phyloP scores from a whole-genome alignment of 495 filamentous ascomycete genomes.

The Aspergillus egyptiacus region DNA sequence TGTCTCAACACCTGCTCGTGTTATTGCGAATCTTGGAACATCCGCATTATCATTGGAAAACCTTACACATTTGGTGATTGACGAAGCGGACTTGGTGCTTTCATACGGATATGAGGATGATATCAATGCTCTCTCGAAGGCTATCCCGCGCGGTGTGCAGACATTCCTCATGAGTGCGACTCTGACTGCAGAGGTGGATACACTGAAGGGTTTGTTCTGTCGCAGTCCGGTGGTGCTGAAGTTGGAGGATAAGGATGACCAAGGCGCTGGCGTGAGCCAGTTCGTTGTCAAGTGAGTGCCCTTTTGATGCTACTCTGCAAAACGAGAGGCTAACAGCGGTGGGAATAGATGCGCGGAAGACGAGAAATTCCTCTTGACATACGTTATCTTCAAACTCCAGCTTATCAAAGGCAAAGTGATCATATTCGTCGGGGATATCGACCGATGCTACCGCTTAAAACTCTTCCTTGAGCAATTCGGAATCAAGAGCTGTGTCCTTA shows the following conservation, averaged over 20 bases:
- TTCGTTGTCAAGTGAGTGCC: slow-evolving; percentile 67
- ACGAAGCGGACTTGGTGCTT: slow-evolving; percentile 92
- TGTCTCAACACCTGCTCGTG: slow-evolving; percentile 78
- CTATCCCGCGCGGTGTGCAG: slow-evolving; percentile 78
- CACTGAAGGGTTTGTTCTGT: slow-evolving; percentile 80
- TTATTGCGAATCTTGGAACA: slow-evolving; percentile 62
- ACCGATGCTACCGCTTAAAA: slow-evolving; percentile 89
- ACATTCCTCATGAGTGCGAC: slow-evolving; percentile 92
- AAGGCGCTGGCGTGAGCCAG: slow-evolving; percentile 70
- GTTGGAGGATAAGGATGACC: slow-evolving; percentile 66
- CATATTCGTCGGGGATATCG: slow-evolving; percentile 89
- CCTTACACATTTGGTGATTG: slow-evolving; percentile 77
- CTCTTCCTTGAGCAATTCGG: slow-evolving; percentile 96
- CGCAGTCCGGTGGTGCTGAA: slow-evolving; percentile 72
- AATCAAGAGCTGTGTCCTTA: slow-evolving; percentile 87
- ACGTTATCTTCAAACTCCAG: slow-evolving; percentile 91
- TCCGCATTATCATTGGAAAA: slow-evolving; percentile 61
- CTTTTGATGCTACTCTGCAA: not conserved
- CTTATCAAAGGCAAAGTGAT: slow-evolving; percentile 92
- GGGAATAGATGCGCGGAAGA: slow-evolving; percentile 73
- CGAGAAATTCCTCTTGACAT: slow-evolving; percentile 91
- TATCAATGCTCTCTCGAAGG: slow-evolving; percentile 65
- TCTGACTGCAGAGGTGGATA: slow-evolving; percentile 77
- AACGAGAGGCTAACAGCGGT: not conserved
- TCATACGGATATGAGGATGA: slow-evolving; percentile 94